A percentile compares a stretch with the other conserved stretches of the same genome.
Evolutionary conservation across 768 basidiomycete species (phyloP).

Genomic region (Russula foetens): DNA sequence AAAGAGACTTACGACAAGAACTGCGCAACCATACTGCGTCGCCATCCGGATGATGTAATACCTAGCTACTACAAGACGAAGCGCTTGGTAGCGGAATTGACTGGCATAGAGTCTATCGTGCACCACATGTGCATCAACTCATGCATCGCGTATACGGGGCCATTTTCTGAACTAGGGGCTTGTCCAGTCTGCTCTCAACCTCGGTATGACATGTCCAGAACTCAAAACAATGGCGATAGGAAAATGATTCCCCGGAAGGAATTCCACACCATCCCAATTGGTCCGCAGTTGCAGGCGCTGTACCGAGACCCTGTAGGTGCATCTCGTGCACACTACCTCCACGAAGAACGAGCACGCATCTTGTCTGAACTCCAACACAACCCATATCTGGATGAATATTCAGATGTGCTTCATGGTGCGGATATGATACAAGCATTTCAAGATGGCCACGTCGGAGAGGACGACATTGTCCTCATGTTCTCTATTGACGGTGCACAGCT

Average conservation of each 20-base stretch:
- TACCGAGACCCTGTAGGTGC: neutral
- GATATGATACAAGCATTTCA: constrained; percentile 24
- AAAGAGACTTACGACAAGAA: too few relatives aligned
- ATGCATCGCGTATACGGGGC: too few relatives aligned
- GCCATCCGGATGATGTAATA: too few relatives aligned
- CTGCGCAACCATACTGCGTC: too few relatives aligned
- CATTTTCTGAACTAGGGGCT: too few relatives aligned
- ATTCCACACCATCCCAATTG: neutral
- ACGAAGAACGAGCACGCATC: too few relatives aligned
- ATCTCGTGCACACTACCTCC: neutral
- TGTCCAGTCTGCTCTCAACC: too few relatives aligned
- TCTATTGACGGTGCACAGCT: constrained; percentile 38
- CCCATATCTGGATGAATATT: neutral
- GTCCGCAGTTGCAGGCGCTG: neutral
- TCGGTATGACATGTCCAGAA: neutral
- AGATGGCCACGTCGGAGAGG: constrained; percentile 19
- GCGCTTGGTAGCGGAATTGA: too few relatives aligned
- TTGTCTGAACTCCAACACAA: neutral
- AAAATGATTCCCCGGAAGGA: neutral
- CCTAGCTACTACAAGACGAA: too few relatives aligned
- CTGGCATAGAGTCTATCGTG: too few relatives aligned
- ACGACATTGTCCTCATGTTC: constrained; percentile 29
- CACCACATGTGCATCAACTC: too few relatives aligned
- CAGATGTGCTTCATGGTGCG: constrained; percentile 22
- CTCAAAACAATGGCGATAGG: neutral